Percentiles rank a stretch among this genome's conserved stretches.
Conservation (phyloP, 176 grass and related monocot genomes). For the Thalia dealbata region DNA sequence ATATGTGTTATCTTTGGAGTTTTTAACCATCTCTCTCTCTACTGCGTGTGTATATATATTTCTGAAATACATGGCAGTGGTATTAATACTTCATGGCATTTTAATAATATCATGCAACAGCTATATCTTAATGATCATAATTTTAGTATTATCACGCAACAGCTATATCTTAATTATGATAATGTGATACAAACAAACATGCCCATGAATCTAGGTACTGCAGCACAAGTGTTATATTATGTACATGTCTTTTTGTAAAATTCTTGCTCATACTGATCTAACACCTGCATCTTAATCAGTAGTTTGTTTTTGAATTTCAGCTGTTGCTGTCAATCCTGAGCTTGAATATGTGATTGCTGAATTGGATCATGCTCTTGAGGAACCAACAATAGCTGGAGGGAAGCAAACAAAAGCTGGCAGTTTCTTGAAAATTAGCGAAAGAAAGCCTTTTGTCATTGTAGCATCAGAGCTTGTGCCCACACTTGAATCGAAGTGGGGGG, state of each 20-base stretch:
- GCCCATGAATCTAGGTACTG: background rate
- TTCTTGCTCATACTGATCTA: background rate
- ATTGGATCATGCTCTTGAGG: constrained; percentile 39
- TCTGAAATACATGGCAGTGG: too few relatives aligned
- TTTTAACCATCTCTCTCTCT: too few relatives aligned
- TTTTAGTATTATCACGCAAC: background rate
- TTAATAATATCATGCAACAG: background rate
- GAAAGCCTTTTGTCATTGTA: constrained; percentile 55
- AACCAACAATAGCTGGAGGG: constrained; percentile 21
- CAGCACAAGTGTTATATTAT: background rate
- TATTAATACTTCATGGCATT: background rate
- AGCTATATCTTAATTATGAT: background rate
- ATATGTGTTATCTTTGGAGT: too few relatives aligned
- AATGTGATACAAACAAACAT: background rate
- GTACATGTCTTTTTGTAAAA: too few relatives aligned
- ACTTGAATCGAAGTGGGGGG: constrained; percentile 87
- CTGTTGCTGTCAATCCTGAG: constrained; percentile 79
- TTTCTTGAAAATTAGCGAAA: constrained; percentile 43
- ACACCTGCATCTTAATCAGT: background rate
- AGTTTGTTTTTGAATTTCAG: constrained; percentile 40
- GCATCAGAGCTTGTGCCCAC: constrained; percentile 67
- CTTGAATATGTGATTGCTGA: constrained; percentile 71
- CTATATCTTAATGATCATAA: background rate
- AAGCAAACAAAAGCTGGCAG: constrained; percentile 59
- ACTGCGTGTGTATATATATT: too few relatives aligned